Percentiles rank a stretch among this genome's conserved stretches.
phyloP scores from a whole-genome alignment of 2,329 filamentous ascomycete species.

The Coniochaeta prunicola region DNA sequence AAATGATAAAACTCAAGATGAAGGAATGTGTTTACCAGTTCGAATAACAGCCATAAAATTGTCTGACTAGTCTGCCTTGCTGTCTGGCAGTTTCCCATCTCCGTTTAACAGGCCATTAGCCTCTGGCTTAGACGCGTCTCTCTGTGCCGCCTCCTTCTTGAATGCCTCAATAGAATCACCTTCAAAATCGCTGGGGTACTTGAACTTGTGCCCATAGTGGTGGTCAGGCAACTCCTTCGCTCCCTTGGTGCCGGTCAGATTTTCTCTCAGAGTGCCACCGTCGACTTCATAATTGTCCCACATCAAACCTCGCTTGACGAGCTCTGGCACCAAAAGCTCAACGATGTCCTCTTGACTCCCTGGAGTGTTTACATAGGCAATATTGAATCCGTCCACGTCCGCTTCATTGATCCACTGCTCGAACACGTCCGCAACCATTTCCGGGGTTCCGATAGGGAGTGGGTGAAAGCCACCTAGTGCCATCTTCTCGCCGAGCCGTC shows the following conservation, averaged over 20 bases:
- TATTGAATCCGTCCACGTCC: constrained; percentile 23
- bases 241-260: constrained; percentile 28
- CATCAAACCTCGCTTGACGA: constrained; percentile 50
- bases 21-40: no score
- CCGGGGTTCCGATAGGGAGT: constrained; percentile 35
- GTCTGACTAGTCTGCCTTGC: no score
- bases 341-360: constrained; percentile 45
- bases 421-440: constrained; percentile 37
- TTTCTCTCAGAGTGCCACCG: constrained; percentile 34
- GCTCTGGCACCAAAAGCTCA: constrained; percentile 43
- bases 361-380: constrained; percentile 40
- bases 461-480: constrained; percentile 41
- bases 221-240: constrained; percentile 24
- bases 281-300: constrained; percentile 39
- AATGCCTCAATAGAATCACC: no score
- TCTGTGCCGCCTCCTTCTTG: no score
- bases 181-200: no score
- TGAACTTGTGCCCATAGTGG: no score
- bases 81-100: no score
- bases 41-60: no score
- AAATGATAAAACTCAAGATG: no score
- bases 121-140: no score
- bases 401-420: constrained; percentile 33
- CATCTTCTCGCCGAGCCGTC: constrained; percentile 34
- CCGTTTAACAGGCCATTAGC: no score